Base-by-base conservation (phyloP, 345 rosid species). In the Salix brachista region DNA sequence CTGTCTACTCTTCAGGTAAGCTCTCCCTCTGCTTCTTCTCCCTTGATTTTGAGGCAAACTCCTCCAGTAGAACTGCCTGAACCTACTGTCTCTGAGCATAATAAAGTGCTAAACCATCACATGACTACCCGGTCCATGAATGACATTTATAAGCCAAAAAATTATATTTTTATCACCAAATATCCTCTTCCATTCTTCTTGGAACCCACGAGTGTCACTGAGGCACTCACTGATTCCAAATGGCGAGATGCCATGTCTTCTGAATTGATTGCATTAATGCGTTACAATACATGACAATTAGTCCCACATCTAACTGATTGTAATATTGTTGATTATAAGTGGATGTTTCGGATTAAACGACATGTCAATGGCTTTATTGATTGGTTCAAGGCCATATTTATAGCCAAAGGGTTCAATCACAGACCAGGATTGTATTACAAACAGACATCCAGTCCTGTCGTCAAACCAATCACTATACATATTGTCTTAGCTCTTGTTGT, bases 381-480 rank as follows among this genome's bases (percentile, higher is more conserved):
- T n/a, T 0, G 0, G 0, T 56, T 21, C 1, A 56, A 56, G 1
- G 0, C 13, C 4, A 9, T 0, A 56, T 3, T 54, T 8, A 0
- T 21, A 9, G 26, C 26, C 4, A 56, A 56, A 56, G 12, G 28
- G 26, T 56, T 56, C 26, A 3, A n/a, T n/a, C 28, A 56, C 0
- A 56, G 26, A n/a, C 14, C 0, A 56, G 5, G 62, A 0, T 0
- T 56, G 0, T 25, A 56, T 56, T 56, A 2, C 26, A 21, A 8
- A 56, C 14, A 56, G 0, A 56, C 13, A 8, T 56, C 8, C 0
- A n/a, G 5, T n/a, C 26, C 0, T 8, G 13, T 56, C 3, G 26
- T n/a, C 1, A n/a, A 56, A 56, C 13, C 6, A 56, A 0, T 0
- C 4, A 56, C 26, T 1, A 21, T 56, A 2, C 2, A 0, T 3